These are phyloP conservation scores for Phytophthora cajani DNA, from an alignment of 352 stramenopile species.

Conservation along the genomic window DNA sequence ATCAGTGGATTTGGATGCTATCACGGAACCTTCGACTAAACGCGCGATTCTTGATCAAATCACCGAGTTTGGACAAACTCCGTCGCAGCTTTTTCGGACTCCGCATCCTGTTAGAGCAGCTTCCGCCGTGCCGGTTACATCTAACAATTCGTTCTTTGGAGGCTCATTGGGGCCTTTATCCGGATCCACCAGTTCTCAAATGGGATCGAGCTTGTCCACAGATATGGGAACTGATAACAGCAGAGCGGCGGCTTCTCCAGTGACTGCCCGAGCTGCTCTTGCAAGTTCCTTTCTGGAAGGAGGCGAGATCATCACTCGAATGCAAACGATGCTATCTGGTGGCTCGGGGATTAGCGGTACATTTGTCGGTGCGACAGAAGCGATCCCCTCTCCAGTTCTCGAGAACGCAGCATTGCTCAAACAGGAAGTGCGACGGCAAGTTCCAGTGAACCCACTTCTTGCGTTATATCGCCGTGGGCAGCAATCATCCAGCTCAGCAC, in stretches of 20 bases:
- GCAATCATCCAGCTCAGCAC: not conserved
- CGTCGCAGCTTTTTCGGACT: conserved; percentile 93
- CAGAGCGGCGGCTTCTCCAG: conserved; percentile 26
- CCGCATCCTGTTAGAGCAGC: conserved; percentile 65
- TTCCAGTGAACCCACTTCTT: conserved; percentile 55
- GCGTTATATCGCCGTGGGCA: conserved; percentile 44
- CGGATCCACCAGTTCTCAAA: conserved; percentile 2
- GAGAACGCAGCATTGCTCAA: conserved; percentile 61
- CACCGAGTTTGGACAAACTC: conserved; percentile 98
- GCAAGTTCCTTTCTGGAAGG: conserved; percentile 73
- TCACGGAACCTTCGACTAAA: conserved; percentile 66
- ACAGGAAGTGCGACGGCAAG: conserved; percentile 56
- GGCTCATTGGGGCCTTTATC: conserved; percentile 22
- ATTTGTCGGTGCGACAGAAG: conserved; percentile 31
- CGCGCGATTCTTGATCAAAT: conserved; percentile 96
- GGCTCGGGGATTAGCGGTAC: conserved; percentile 25
- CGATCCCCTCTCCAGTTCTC: conserved; percentile 40
- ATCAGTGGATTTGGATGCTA: conserved; percentile 95
- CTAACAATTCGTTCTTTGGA: conserved; percentile 27
- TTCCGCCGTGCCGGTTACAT: not conserved
- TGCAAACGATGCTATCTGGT: conserved; percentile 74
- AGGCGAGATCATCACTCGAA: conserved; percentile 67
- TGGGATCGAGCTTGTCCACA: not conserved
- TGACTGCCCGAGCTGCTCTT: conserved; percentile 42
- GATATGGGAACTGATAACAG: conserved; percentile 5